phyloP scores from a whole-genome alignment of 2,329 filamentous ascomycete species.

The Trichophyton benhamiae region DNA sequence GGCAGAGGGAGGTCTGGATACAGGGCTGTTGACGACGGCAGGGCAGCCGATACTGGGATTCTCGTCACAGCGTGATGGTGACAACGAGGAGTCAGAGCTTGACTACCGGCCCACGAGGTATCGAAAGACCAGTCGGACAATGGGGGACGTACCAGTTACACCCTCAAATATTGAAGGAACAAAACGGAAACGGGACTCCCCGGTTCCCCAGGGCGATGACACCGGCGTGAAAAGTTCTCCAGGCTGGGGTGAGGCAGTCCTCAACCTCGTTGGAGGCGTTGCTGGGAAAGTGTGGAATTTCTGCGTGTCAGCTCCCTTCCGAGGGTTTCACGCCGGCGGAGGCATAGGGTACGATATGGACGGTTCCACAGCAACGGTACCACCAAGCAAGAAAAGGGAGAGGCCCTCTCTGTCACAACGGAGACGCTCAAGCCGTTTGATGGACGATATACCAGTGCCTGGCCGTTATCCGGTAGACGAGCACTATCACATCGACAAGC shows the following conservation, averaged over 20 bases:
- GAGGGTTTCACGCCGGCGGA: constrained; percentile 76
- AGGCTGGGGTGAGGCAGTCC: constrained; percentile 24
- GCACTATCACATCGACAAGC: not conserved
- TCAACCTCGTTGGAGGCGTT: constrained; percentile 30
- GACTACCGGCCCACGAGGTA: constrained; percentile 35
- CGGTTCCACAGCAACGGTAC: constrained; percentile 7
- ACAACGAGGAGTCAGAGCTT: constrained; percentile 22
- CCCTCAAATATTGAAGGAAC: not conserved
- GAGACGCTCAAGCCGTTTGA: constrained; percentile 15
- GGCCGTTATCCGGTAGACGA: constrained; percentile 40
- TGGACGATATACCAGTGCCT: constrained; percentile 37
- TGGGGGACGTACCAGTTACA: not conserved
- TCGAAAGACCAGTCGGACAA: constrained; percentile 18
- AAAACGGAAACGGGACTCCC: not conserved
- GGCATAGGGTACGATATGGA: constrained; percentile 57
- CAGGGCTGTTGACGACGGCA: constrained; percentile 11
- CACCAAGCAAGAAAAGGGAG: not conserved
- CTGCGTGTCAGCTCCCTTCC: constrained; percentile 59
- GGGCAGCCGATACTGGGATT: constrained; percentile 16
- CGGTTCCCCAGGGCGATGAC: not conserved
- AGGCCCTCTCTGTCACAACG: constrained; percentile 18
- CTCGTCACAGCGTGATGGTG: constrained; percentile 14
- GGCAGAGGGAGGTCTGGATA: constrained; percentile 23
- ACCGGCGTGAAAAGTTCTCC: not conserved
- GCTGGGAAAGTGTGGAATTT: constrained; percentile 71